Base-by-base conservation (phyloP, 2,329 filamentous ascomycete species). In the Blastomyces silverae region DNA sequence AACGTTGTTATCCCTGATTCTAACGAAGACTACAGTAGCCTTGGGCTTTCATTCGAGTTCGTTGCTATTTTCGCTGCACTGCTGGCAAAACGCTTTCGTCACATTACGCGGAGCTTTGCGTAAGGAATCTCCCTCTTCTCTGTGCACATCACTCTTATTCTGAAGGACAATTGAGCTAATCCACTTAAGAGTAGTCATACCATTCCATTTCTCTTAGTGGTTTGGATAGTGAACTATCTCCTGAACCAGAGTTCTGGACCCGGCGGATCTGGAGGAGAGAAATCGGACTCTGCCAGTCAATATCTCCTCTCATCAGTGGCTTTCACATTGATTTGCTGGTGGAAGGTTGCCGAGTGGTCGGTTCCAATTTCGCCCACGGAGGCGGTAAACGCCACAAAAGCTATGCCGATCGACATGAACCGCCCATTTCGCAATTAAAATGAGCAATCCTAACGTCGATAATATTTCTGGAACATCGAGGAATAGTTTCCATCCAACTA, bases 31-130 rank as follows among this genome's bases (percentile, higher is more conserved):
- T 20, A n/a, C 22, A 60, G 58, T 20, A 34, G 39, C n/a, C 58
- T 60, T 48, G 58, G 58, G 37, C 58, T 60, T 48, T 60, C 58
- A 22, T 60, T 60, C 37, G 13, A 13, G 37, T 60, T 60, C 42
- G 46, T 42, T 1, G 39, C 58, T n/a, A 60, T 60, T 31, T 60
- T 48, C 7, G 58, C 58, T 34, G 58, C 42, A 31, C 20, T 60
- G 22, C 13, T 60, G 58, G 58, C 58, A 48, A 60, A n/a, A 42
- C 39, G 37, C 13, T 60, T 48, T 4, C 37, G 22, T 34, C 58
- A 60, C 28, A 60, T 60, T 22, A 60, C 58, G 20, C 58, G 58
- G 11, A 60, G 58, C n/a, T 31, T 60, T 60, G 58, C 22, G 58
- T 60, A 28, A 60, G 58, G 7, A 2, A 22, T 13, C 7, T 31